Evolutionary conservation across 106 monocot genomes (phyloP), one percentile per base, ranked within the genome.

Genomic region (Dioscorea alata): DNA sequence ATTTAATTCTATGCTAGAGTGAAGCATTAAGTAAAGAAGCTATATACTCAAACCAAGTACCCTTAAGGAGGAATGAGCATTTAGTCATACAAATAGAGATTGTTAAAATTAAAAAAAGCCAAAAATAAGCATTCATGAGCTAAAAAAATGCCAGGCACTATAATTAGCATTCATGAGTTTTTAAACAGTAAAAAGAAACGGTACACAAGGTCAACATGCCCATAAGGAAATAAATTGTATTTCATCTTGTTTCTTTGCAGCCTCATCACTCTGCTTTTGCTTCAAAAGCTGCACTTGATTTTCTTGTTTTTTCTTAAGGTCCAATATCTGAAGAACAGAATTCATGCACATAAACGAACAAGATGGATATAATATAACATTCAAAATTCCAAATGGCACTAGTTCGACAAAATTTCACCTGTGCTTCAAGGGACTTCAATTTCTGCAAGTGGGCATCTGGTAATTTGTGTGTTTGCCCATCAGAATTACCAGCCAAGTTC

Each of bases 251-350:
- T 93, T 99, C 81, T 81, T 99, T 21, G 97, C 92, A 57, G 92
- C 87, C 69, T 99, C 97, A 50, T 99, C 97, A 69, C 97, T 90
- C 74, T 99, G 97, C 73, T 99, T 99, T 82, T 99, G 86, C 72
- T 99, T 99, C 69, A 99, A 69, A 74, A 99, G 81, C 33, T 87
- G 91, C 64, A 99, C 97, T 77, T 92, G 97, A 51, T 78, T 93
- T 83, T 99, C 97, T 80, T 99, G 97, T 76, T 92, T 99, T 69
- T 92, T 99, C 79, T 99, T 99, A 67, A 92, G 89, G 71, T 99
- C 92, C 71, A 76, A 58, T 68, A 99, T 99, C 97, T 99, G 64
- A 19, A 54, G 50, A 67, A 75, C 18, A 67, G 50, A 66, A 31
- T 25, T 13, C 20, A 28, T 57, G 10, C 54, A 48, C 66, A 69